Evolutionary conservation across 768 basidiomycete genomes (phyloP), one percentile per base, ranked within the genome.

Genomic region (Pilatotrama ljubarskyi): DNA sequence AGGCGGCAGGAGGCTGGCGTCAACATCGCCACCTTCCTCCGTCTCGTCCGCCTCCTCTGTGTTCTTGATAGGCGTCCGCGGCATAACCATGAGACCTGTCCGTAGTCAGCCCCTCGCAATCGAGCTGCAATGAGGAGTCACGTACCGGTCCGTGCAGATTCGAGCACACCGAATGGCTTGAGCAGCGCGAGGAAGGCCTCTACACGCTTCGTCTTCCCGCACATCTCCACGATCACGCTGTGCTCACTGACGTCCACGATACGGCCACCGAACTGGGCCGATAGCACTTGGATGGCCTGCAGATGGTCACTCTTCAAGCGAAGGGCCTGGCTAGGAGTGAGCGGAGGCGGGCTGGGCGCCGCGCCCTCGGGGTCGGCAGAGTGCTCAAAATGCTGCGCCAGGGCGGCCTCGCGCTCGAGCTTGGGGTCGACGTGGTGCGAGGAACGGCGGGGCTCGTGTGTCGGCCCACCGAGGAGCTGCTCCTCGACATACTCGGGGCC

Each of bases 401-500:
- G 79, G 22, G 77, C 72, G 15, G 84, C 79, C 73, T 95, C 93
- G 53, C 85, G 85, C 65, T 86, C 85, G 46, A 86, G 70, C 72
- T 91, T 92, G 47, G 80, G 75, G 25, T 75, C 68, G 51, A 43
- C 36, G 41, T 48, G 62, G 22, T 73, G 68, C 2, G 70, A 66
- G 51, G 9, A 24, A 55, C 77, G 75, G 53, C 88, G 84, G 5
- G 90, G 85, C 55, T 90, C 90, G 71, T 91, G 91, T 0, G 90
- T 88, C 5, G 92, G 93, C 2, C 90, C 91, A 41, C 92, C 93
- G 18, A 80, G 77, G 54, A 97, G 85, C 68, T 98, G 95, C 57
- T 94, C 90, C 64, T 96, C 93, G 63, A 96, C 84, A 74, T 96
- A 99, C 72, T 99, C 96, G 10, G 95, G 93, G 2, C 97, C 97